Conservation (phyloP, 805 yeast genomes). For the Starmerella apis region DNA sequence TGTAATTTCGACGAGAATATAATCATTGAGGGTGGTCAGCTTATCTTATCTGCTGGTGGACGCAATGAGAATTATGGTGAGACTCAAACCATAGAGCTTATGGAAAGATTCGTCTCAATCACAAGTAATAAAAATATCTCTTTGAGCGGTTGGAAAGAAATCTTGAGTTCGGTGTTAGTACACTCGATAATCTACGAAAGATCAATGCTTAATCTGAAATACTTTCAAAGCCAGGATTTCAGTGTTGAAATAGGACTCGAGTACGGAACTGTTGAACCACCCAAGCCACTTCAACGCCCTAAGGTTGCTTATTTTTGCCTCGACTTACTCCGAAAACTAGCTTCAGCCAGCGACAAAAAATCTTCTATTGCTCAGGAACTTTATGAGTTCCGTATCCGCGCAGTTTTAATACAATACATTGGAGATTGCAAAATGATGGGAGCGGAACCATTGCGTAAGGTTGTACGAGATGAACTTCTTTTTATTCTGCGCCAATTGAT, state of each 20-base stretch:
- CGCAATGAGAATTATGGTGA: conserved; percentile 3
- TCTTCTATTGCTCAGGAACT: conserved; percentile 7
- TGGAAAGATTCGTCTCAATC: conserved; percentile 23
- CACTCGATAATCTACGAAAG: conserved; percentile 50
- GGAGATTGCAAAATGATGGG: conserved; percentile 53
- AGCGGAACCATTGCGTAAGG: conserved; percentile 52
- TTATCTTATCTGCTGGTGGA: conserved; percentile 13
- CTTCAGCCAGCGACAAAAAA: conserved; percentile 15
- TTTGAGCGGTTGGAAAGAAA: conserved; percentile 29
- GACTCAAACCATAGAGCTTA: conserved; percentile 4
- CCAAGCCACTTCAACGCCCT: conserved; percentile 38
- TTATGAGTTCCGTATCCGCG: conserved; percentile 21
- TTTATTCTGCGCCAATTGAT: conserved; percentile 25
- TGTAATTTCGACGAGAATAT: not conserved
- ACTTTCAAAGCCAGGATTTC: conserved; percentile 35
- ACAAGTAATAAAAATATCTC: conserved; percentile 31
- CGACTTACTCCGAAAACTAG: conserved; percentile 39
- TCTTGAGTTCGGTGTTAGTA: conserved; percentile 42
- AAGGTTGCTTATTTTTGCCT: conserved; percentile 49
- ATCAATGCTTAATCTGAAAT: conserved; percentile 31
- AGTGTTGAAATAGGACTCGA: conserved; percentile 19
- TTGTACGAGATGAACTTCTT: conserved; percentile 53
- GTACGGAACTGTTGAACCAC: conserved; percentile 53
- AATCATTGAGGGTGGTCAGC: conserved; percentile 12
- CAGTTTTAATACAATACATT: conserved; percentile 52